phyloP scores from a whole-genome alignment of 139 green algal species.

The Asterochloris sp. region DNA sequence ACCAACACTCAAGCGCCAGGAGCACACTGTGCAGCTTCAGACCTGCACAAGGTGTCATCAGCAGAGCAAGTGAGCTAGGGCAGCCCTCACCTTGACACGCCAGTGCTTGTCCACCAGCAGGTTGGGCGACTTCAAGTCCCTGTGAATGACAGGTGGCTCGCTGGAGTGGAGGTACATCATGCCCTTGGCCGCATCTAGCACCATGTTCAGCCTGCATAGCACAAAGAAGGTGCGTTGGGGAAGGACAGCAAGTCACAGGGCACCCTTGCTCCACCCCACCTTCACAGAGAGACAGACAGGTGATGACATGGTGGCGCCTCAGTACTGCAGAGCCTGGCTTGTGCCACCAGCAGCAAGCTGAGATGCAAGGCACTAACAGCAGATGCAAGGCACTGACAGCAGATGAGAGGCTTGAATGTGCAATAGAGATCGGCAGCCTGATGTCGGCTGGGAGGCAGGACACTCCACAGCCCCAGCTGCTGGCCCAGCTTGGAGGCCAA shows the following conservation, averaged over 20 bases:
- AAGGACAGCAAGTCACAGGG: neutral
- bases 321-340: too few species aligned
- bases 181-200: slow-evolving; percentile 58
- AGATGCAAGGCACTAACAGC: too few species aligned
- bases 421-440: too few species aligned
- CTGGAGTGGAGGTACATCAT: slow-evolving; percentile 58
- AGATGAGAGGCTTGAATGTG: too few species aligned
- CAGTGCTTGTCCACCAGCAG: slow-evolving; percentile 61
- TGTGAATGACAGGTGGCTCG: slow-evolving; percentile 57
- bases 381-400: too few species aligned
- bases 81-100: slow-evolving; percentile 43
- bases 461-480: too few species aligned
- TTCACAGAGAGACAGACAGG: too few species aligned
- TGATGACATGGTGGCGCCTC: too few species aligned
- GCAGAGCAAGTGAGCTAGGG: neutral
- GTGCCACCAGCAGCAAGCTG: too few species aligned
- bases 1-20: neutral
- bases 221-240: neutral
- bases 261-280: neutral
- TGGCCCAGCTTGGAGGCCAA: too few species aligned
- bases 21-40: neutral
- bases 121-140: slow-evolving; percentile 63
- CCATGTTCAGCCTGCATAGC: slow-evolving; percentile 37
- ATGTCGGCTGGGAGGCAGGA: too few species aligned
- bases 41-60: neutral